Evolutionary conservation across 176 grass and related monocot genomes (phyloP).

Genomic region (Oryza brachyantha): DNA sequence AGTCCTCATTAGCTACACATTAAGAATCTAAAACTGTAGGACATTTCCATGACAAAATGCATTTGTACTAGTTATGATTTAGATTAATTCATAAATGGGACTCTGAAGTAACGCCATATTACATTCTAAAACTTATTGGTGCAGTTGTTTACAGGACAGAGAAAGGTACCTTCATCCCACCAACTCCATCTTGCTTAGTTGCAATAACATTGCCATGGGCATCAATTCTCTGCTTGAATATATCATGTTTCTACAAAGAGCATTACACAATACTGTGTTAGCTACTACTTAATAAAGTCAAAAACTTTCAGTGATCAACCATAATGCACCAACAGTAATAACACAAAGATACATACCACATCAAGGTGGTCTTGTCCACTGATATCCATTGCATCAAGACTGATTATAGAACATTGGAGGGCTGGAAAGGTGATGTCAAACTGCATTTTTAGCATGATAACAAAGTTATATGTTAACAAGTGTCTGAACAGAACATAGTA

Average conservation of each 20-base stretch:
- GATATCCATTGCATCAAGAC: conserved; percentile 93
- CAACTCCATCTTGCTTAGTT: conserved; percentile 83
- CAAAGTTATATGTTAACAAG: conserved; percentile 31
- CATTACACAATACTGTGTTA: conserved; percentile 27
- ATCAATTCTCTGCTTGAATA: conserved; percentile 92
- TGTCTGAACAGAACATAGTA: conserved; percentile 15
- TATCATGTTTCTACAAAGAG: conserved; percentile 79
- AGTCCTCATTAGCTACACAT: background rate
- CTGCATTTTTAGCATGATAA: conserved; percentile 54
- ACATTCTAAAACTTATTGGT: background rate
- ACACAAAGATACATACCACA: conserved; percentile 57
- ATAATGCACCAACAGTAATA: conserved; percentile 19
- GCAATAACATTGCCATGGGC: conserved; percentile 79
- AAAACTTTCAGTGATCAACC: background rate
- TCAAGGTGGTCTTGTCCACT: conserved; percentile 96
- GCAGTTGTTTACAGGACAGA: conserved; percentile 12
- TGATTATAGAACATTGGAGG: conserved; percentile 92
- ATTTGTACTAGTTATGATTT: background rate
- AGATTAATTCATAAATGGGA: conserved; percentile 1
- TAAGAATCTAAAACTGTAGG: conserved; percentile 2
- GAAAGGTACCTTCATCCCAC: conserved; percentile 63
- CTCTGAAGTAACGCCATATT: background rate
- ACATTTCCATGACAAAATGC: conserved; percentile 13
- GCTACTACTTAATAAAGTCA: background rate
- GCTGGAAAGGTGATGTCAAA: conserved; percentile 96